Evolutionary conservation across 306 rosid species (phyloP), one percentile per base, ranked within the genome.

Genomic region (Castanea crenata): DNA sequence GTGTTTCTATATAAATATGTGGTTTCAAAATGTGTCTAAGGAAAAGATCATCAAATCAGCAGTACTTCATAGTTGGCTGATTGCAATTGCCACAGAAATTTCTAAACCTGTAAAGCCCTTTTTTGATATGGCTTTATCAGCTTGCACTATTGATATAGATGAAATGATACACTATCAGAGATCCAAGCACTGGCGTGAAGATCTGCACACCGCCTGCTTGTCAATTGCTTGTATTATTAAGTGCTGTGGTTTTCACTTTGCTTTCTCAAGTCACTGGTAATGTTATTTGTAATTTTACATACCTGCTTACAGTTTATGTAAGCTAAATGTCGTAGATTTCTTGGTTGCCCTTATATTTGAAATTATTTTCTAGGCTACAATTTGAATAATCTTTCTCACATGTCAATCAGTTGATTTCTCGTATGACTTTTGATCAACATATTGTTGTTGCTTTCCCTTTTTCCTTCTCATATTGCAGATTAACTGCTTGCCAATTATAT

Each of bases 101-200:
- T 6, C 44, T 29, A 59, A 64, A 64, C 44, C 49, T 19, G 49
- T 67, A 19, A 34, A 32, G 72, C 72, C 72, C 14, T 67, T 34
- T 67, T 67, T 67, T 9, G 72, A 67, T 58, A 67, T 67, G 72
- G 72, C 72, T 67, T 35, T 67, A 67, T 67, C 72, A 67, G 19
- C 72, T 34, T 5, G 52, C 21, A 18, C 51, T 15, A 57, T 65
- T 65, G 46, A 15, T 32, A 34, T 65, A 23, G 10, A 18, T 32
- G 2, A 5, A 65, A 32, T 14, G 19, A 32, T 65, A 34, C 51
- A 4, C 49, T 32, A 7, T 34, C 25, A 3, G 25, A 65, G 11
- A 32, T 65, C 23, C 6, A 18, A 27, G 46, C 19, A 27, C 20
- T 34, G 2, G 71, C 3, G 4, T 34, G n/a, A 18, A 65, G 19